These are phyloP conservation scores for Trichosanthes truncata DNA, from an alignment of 306 rosid genomes.

Conservation along the genomic window DNA sequence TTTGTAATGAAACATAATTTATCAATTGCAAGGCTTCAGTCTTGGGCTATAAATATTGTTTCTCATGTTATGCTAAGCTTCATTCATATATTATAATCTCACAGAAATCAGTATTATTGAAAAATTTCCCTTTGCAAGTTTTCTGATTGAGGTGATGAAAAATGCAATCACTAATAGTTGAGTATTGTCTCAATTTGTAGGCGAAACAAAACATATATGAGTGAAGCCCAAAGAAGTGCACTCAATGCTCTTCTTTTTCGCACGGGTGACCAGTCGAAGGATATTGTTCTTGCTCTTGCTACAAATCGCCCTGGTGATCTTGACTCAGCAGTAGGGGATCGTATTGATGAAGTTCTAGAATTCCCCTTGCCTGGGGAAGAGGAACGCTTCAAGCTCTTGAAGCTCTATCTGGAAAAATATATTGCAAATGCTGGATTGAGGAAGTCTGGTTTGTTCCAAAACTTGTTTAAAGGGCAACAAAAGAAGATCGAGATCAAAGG, in stretches of 20 bases:
- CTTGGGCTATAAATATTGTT: background rate
- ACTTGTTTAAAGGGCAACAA: slow-evolving; percentile 46
- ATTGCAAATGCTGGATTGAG: slow-evolving; percentile 64
- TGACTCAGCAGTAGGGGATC: slow-evolving; percentile 92
- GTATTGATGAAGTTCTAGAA: slow-evolving; percentile 91
- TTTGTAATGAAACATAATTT: background rate
- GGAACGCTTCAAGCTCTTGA: slow-evolving; percentile 76
- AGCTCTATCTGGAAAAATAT: slow-evolving; percentile 82
- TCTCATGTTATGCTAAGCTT: background rate
- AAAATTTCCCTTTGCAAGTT: background rate
- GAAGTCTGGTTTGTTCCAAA: slow-evolving; percentile 49
- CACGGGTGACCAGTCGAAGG: slow-evolving; percentile 96
- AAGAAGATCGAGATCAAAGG: slow-evolving; percentile 77
- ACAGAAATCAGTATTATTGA: background rate
- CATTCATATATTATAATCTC: background rate
- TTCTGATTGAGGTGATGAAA: background rate
- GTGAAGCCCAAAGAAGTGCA: slow-evolving; percentile 99
- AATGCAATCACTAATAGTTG: background rate
- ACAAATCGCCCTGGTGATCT: slow-evolving; percentile 97
- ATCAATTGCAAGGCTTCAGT: background rate
- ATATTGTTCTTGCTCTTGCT: slow-evolving; percentile 95
- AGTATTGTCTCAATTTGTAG: slow-evolving; percentile 37
- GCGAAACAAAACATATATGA: slow-evolving; percentile 94
- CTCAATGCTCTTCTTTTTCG: slow-evolving; percentile 95
- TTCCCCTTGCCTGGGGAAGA: slow-evolving; percentile 91